Evolutionary conservation across 2,329 filamentous ascomycete species (phyloP).

Genomic region (Colletotrichum shisoi): DNA sequence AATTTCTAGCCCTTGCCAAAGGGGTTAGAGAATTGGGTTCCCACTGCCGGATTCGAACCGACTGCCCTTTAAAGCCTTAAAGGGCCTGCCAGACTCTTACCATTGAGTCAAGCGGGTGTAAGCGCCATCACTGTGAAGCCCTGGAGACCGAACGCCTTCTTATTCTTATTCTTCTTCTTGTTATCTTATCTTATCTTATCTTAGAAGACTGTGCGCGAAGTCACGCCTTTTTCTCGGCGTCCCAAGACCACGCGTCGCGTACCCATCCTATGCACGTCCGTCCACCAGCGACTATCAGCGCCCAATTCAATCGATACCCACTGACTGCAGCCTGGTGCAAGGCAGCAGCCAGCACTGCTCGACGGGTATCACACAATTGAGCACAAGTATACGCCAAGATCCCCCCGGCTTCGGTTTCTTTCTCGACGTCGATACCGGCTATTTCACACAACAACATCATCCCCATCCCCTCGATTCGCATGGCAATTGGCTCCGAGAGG

Average conservation of each 20-base stretch:
- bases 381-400: too few relatives aligned
- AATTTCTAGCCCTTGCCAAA: too few relatives aligned
- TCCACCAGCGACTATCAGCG: background rate
- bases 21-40: too few relatives aligned
- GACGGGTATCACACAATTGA: conserved; percentile 2
- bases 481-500: conserved; percentile 26
- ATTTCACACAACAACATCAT: background rate
- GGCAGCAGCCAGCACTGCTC: conserved; percentile 9
- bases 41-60: too few relatives aligned
- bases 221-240: conserved; percentile 20
- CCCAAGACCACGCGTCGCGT: background rate
- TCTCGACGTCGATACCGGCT: background rate
- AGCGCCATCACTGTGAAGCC: too few relatives aligned
- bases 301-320: background rate
- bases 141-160: too few relatives aligned
- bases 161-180: too few relatives aligned
- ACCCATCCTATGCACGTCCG: background rate
- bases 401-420: background rate
- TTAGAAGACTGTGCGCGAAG: conserved; percentile 8
- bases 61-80: too few relatives aligned
- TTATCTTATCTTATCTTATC: background rate
- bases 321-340: conserved; percentile 11
- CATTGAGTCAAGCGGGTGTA: too few relatives aligned
- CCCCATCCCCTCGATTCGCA: background rate
- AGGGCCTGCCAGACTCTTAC: too few relatives aligned